Evolutionary conservation across 768 basidiomycete species (phyloP).

Genomic region (Clitopilus passeckerianus): DNA sequence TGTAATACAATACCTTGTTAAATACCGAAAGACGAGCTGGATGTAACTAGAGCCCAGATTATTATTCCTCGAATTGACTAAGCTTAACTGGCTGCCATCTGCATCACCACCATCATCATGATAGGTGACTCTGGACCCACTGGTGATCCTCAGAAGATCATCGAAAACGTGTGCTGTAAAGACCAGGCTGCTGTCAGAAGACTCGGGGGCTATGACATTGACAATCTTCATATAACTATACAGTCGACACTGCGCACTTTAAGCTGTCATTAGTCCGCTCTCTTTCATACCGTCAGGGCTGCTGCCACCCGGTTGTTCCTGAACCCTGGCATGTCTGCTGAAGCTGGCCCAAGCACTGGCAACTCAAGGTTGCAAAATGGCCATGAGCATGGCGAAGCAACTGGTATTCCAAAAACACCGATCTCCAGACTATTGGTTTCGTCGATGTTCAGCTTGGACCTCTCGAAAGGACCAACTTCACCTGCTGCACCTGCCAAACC

Average conservation of each 20-base stretch:
- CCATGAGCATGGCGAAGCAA: neutral
- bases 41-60: neutral
- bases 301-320: neutral
- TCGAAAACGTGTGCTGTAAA: neutral
- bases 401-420: neutral
- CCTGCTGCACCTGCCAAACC: neutral
- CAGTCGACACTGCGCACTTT: neutral
- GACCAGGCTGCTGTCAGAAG: neutral
- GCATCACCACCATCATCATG: slow-evolving; percentile 1
- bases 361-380: neutral
- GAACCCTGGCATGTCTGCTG: neutral
- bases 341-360: neutral
- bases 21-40: neutral
- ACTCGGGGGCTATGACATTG: neutral
- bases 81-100: neutral
- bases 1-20: neutral
- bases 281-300: neutral
- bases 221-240: neutral
- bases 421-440: neutral
- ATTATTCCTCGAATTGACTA: neutral
- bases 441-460: neutral
- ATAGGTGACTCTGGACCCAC: neutral
- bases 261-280: neutral
- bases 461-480: neutral
- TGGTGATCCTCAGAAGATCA: neutral